phyloP scores from a whole-genome alignment of 1,284 basidiomycete species.

The Leccinum subrobustum region DNA sequence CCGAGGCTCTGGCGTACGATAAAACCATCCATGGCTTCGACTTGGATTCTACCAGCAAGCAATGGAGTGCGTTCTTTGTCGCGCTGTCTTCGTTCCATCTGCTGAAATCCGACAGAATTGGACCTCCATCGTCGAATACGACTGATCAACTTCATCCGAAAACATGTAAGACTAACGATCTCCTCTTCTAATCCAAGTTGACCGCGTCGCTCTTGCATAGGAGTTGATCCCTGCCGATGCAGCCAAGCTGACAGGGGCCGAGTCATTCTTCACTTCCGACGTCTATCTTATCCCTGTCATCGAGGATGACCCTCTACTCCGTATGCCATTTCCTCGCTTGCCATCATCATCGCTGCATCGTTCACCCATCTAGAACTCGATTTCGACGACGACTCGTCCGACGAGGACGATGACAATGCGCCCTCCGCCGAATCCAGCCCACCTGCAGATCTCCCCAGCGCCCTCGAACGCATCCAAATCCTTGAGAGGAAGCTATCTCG shows the following conservation, averaged over 20 bases:
- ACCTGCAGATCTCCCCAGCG: slow-evolving; percentile 35
- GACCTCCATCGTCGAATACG: slow-evolving; percentile 75
- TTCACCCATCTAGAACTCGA: slow-evolving; percentile 47
- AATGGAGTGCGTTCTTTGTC: slow-evolving; percentile 46
- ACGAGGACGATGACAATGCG: slow-evolving; percentile 45
- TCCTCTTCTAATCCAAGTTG: slow-evolving; percentile 13
- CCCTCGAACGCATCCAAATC: slow-evolving; percentile 45
- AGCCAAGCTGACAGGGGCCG: slow-evolving; percentile 49
- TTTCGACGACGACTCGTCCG: slow-evolving; percentile 75
- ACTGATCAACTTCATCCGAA: slow-evolving; percentile 85
- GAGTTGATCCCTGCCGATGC: slow-evolving; percentile 49
- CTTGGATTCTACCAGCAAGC: slow-evolving; percentile 48
- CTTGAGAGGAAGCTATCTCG: slow-evolving; percentile 55
- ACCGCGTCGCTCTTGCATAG: slow-evolving; percentile 35
- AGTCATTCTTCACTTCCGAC: slow-evolving; percentile 70
- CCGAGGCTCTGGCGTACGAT: slow-evolving; percentile 69
- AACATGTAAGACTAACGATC: slow-evolving; percentile 45
- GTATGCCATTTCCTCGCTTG: slow-evolving; percentile 45
- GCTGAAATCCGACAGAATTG: slow-evolving; percentile 38
- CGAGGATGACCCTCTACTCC: slow-evolving; percentile 85
- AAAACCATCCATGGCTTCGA: slow-evolving; percentile 61
- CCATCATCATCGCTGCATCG: not conserved
- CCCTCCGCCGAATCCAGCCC: slow-evolving; percentile 24
- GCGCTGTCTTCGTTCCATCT: not conserved
- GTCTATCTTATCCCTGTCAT: slow-evolving; percentile 77